These are phyloP conservation scores for Brassica napus DNA, from an alignment of 345 rosid species.

Conservation along the genomic window Da-Ae NC_063451.1:44895501-44896000, in stretches of 20 bases:
- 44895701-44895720: not conserved
- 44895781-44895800: not conserved
- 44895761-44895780: not conserved
- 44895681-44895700: not conserved
- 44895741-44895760: not conserved
- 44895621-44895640: not conserved
- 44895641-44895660: not conserved
- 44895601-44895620: not conserved
- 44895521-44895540: not conserved
- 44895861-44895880: not conserved
- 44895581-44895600: not conserved
- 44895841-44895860: not conserved
- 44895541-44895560: not conserved
- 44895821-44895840: not conserved
- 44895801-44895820: not conserved
- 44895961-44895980: not conserved
- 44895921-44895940: not conserved
- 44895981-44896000: constrained; percentile 5
- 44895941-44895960: not conserved
- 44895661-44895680: not conserved
- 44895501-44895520: too few species aligned
- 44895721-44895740: not conserved
- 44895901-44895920: not conserved
- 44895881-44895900: not conserved
- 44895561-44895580: not conserved